phyloP scores from a whole-genome alignment of 306 rosid genomes.

The Pachyrhizus erosus region DNA sequence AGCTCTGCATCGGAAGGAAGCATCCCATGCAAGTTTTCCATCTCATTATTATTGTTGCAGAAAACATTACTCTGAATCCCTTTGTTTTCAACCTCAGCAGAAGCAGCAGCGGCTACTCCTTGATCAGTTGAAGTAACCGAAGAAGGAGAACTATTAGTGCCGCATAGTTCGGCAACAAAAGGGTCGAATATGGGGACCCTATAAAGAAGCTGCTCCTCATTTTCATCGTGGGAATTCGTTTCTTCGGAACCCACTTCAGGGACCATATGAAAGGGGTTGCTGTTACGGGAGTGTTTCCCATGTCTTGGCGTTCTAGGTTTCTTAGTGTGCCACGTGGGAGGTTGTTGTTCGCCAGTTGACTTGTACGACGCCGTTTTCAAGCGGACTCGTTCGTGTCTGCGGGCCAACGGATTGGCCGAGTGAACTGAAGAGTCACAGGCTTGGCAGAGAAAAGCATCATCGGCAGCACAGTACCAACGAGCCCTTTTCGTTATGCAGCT shows the following conservation, averaged over 20 bases:
- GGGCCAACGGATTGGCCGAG: conserved; percentile 82
- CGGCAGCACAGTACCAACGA: conserved; percentile 97
- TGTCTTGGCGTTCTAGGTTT: conserved; percentile 81
- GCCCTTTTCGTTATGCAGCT: conserved; percentile 88
- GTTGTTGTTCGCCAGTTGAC: conserved; percentile 31
- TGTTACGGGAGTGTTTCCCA: conserved; percentile 47
- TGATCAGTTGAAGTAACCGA: conserved; percentile 42
- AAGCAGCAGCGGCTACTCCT: background rate
- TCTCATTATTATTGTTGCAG: conserved; percentile 3
- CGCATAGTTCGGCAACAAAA: conserved; percentile 51
- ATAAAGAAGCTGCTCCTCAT: conserved; percentile 78
- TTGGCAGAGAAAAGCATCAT: conserved; percentile 92
- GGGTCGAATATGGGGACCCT: conserved; percentile 85
- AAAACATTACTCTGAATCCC: conserved; percentile 20
- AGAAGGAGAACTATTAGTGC: conserved; percentile 38
- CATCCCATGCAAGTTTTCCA: conserved; percentile 56
- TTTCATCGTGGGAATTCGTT: conserved; percentile 60
- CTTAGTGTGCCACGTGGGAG: conserved; percentile 79
- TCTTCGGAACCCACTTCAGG: conserved; percentile 76
- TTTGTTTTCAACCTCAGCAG: background rate
- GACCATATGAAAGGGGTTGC: conserved; percentile 60
- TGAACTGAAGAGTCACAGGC: conserved; percentile 84
- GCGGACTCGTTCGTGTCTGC: conserved; percentile 74
- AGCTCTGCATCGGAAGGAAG: conserved; percentile 73
- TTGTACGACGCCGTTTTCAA: conserved; percentile 61